phyloP scores from a whole-genome alignment of 192 early-diverging fungal genomes.

The Rhizoclosmatium globosum region DNA sequence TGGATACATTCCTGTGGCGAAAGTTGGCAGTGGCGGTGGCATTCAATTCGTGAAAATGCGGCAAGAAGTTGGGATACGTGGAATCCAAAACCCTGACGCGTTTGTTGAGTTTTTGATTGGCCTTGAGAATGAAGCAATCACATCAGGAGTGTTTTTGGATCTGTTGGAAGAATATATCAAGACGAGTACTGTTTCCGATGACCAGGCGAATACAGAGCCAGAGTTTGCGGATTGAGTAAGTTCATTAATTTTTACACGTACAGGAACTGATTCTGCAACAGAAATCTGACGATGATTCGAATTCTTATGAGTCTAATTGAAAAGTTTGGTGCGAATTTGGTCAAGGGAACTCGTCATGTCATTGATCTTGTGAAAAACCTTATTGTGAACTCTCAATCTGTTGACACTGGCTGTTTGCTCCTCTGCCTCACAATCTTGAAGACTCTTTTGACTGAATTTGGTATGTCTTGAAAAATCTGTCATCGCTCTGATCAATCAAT shows the following conservation, averaged over 20 bases:
- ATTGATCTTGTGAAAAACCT: slow-evolving; percentile 26
- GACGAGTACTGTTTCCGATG: slow-evolving; percentile 48
- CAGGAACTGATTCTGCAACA: neutral
- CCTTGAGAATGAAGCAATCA: slow-evolving; percentile 61
- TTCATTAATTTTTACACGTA: neutral
- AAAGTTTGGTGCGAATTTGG: slow-evolving; percentile 13
- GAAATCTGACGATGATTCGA: slow-evolving; percentile 10
- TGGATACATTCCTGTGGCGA: slow-evolving; percentile 16
- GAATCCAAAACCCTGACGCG: slow-evolving; percentile 57
- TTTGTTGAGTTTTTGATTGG: slow-evolving; percentile 72
- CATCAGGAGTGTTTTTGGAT: slow-evolving; percentile 79
- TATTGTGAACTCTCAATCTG: neutral
- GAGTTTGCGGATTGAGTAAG: neutral
- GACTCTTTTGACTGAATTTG: neutral
- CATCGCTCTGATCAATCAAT: slow-evolving; percentile 32
- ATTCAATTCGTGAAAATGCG: slow-evolving; percentile 15
- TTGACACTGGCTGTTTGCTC: slow-evolving; percentile 27
- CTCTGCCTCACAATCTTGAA: slow-evolving; percentile 27
- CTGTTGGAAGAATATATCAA: slow-evolving; percentile 76
- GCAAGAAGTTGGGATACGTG: slow-evolving; percentile 4
- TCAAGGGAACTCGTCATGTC: slow-evolving; percentile 14
- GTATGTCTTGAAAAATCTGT: slow-evolving; percentile 31
- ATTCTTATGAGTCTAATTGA: slow-evolving; percentile 61
- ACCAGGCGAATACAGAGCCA: neutral
- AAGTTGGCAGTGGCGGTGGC: slow-evolving; percentile 35